A percentile compares a stretch with the other conserved stretches of the same genome.
These are phyloP conservation scores for Herpetomonas samuelpessoai DNA, from an alignment of 208 protist species.

Conservation along the genomic window DNA sequence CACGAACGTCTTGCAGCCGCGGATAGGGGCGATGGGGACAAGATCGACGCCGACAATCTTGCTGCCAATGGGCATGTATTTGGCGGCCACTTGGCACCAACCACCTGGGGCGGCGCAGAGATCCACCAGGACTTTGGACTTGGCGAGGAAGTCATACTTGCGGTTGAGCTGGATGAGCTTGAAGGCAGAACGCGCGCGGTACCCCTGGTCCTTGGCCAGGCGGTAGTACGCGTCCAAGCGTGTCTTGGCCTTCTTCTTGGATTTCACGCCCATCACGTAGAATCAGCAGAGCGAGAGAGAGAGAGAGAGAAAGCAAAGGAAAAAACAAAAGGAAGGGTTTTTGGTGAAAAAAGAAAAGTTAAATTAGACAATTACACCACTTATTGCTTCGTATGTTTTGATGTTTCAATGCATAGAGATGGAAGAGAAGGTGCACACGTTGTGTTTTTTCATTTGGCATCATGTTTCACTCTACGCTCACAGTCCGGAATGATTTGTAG, in stretches of 20 bases:
- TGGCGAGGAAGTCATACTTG: conserved; percentile 98
- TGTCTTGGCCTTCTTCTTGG: conserved; percentile 93
- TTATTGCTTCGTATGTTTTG: background rate
- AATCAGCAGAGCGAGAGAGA: background rate
- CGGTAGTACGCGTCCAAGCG: conserved; percentile 97
- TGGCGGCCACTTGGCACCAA: conserved; percentile 95
- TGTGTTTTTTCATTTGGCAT: too few species aligned
- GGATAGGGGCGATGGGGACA: conserved; percentile 98
- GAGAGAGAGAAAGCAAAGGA: background rate
- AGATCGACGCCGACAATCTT: conserved; percentile 98
- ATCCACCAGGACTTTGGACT: conserved; percentile 91
- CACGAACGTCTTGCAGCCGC: conserved; percentile 93
- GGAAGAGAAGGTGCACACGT: too few species aligned
- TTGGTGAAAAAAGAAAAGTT: background rate
- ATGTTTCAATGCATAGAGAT: too few species aligned
- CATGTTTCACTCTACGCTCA: too few species aligned
- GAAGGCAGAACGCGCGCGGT: conserved; percentile 98
- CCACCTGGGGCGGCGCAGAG: conserved; percentile 98
- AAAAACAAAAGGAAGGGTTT: background rate
- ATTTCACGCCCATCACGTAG: conserved; percentile 77
- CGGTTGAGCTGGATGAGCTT: conserved; percentile 99
- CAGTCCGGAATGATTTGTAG: too few species aligned
- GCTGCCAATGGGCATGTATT: conserved; percentile 96
- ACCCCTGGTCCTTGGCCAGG: conserved; percentile 99
- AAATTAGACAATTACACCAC: background rate